phyloP scores from a whole-genome alignment of 169 alveolate species.

The Plasmodium malariae region DNA sequence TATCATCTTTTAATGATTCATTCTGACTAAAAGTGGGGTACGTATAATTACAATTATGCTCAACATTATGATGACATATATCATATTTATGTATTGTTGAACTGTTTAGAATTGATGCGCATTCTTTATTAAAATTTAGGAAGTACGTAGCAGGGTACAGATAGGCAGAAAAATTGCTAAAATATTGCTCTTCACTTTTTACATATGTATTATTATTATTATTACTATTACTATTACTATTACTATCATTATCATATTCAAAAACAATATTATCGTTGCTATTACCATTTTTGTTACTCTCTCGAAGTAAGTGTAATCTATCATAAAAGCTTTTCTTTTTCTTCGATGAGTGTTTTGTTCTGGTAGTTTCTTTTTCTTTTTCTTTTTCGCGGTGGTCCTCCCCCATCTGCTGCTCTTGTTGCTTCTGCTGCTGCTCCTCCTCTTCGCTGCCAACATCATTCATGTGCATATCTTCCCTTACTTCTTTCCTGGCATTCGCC shows the following conservation, averaged over 20 bases:
- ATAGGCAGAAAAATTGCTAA: constrained; percentile 31
- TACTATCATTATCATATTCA: background rate
- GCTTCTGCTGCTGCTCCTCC: background rate
- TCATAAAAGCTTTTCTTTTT: constrained; percentile 55
- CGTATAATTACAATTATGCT: background rate
- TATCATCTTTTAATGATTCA: background rate
- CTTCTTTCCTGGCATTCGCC: background rate
- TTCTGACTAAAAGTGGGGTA: background rate
- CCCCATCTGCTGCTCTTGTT: background rate
- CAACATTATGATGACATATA: background rate
- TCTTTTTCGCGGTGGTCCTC: background rate
- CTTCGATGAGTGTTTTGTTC: background rate
- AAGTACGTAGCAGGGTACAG: constrained; percentile 50
- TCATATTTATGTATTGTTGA: background rate
- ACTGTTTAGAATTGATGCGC: constrained; percentile 18
- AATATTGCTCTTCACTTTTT: constrained; percentile 6
- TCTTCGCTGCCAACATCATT: background rate
- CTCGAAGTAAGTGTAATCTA: constrained; percentile 25
- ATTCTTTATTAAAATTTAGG: constrained; percentile 50
- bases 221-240: background rate
- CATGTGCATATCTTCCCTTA: background rate
- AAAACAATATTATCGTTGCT: too few relatives aligned
- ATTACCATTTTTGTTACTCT: background rate
- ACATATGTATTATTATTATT: background rate
- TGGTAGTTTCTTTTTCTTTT: background rate